A percentile compares a stretch with the other conserved stretches of the same genome.
Conservation (phyloP, 129 eudicot genomes). For the Chrysanthemum lavandulifolium region DNA sequence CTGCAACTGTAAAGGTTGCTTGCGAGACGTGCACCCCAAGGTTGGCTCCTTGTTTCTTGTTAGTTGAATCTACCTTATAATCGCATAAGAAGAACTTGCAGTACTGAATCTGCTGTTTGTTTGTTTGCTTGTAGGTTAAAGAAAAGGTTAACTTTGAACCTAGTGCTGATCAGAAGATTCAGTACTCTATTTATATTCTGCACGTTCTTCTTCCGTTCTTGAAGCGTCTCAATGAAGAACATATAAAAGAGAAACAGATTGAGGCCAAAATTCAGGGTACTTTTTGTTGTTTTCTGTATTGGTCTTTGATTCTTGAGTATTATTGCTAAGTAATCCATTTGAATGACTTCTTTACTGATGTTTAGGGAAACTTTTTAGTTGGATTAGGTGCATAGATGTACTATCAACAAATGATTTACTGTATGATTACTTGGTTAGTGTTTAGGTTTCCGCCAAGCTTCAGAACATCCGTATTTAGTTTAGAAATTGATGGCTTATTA, state of each 20-base stretch:
- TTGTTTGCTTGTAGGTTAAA: constrained; percentile 27
- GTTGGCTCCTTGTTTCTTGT: constrained; percentile 20
- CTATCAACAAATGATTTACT: no score
- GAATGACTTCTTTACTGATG: neutral
- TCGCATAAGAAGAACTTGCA: neutral
- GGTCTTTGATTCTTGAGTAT: neutral
- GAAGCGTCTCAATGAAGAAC: constrained; percentile 51
- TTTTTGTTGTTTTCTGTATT: constrained; percentile 11
- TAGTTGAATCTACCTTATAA: neutral
- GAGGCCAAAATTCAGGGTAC: constrained; percentile 81
- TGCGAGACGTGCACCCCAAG: constrained; percentile 52
- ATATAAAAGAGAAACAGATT: constrained; percentile 47
- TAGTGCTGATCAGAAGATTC: constrained; percentile 35
- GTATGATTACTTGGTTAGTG: no score
- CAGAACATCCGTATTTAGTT: no score
- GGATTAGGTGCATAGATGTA: no score
- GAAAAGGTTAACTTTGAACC: constrained; percentile 28
- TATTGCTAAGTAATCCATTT: neutral
- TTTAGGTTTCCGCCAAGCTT: no score
- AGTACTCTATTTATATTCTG: constrained; percentile 47
- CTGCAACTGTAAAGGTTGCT: constrained; percentile 86
- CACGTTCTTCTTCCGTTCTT: constrained; percentile 59
- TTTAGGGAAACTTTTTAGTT: no score
- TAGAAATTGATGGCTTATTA: neutral
- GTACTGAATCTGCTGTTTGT: neutral